Evolutionary conservation across 1,284 basidiomycete species (phyloP), one percentile per base, ranked within the genome.

Genomic region (Clitocybe nebularis): DNA sequence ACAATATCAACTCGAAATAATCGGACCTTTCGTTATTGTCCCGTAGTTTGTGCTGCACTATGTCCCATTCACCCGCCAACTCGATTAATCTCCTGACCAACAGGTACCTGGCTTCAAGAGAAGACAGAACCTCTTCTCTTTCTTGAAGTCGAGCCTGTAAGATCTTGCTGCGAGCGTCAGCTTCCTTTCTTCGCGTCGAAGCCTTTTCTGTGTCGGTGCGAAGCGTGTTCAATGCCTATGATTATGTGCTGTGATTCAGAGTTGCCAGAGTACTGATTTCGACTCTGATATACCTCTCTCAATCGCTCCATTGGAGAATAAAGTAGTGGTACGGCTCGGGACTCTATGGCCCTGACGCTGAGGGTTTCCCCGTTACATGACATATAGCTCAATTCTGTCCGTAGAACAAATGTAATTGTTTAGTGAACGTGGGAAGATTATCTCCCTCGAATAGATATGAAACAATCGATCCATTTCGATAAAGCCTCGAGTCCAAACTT

Each of bases 21-120:
- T n/a, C n/a, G n/a, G 14, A 61, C 62, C 56, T 63, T 41, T 57
- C 54, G 39, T 53, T 47, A 14, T 51, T 43, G 24, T 56, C 55
- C 13, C 54, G 51, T 9, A 60, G 43, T 34, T 55, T 60, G 21
- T 50, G 41, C 36, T 52, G 41, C n/a, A 43, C 52, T 26, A 33
- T 38, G 6, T 53, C 39, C 36, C 58, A 49, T 16, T 60, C 51
- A 32, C 52, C 52, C 24, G 51, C 44, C 20, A 60, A 39, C n/a
- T 43, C 24, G 33, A 53, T 49, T 26, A 53, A 45, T 26, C 48
- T 48, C 21, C 55, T 52, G 14, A 48, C 45, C 8, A 61, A 43
- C 9, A 55, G 49, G 3, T 60, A 25, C 25, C 52, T 48, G 41
- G 59, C 48, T 36, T 57, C 49, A 23, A 66, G 49, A 8, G 51